phyloP scores from a whole-genome alignment of 208 protist genomes.

The Acanthamoeba lenticulata region DNA sequence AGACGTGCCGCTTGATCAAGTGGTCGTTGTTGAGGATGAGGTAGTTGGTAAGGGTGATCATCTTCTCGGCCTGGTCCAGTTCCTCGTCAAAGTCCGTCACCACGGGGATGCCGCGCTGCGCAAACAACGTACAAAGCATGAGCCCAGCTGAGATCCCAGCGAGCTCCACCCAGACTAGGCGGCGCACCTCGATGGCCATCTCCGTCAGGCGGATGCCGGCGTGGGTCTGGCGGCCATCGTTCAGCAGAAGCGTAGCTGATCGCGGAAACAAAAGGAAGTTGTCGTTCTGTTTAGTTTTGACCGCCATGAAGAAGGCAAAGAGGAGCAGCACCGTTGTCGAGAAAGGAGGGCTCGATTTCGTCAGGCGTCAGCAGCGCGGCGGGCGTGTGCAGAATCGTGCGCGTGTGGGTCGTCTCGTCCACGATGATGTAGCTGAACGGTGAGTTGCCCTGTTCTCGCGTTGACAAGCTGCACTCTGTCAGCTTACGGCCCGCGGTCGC shows the following conservation, averaged over 20 bases:
- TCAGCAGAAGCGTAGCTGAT: not conserved
- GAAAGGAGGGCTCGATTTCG: not conserved
- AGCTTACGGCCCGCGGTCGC: not conserved
- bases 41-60: not conserved
- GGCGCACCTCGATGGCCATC: not conserved
- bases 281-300: not conserved
- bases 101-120: not conserved
- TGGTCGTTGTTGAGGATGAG: constrained; percentile 22
- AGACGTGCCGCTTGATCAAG: not conserved
- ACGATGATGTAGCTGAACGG: constrained; percentile 53
- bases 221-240: not conserved
- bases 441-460: not conserved
- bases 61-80: constrained; percentile 25
- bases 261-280: not conserved
- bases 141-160: not conserved
- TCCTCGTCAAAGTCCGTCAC: constrained; percentile 16
- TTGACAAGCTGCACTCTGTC: not conserved
- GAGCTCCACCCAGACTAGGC: not conserved
- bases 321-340: not conserved
- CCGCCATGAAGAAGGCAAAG: not conserved
- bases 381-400: constrained; percentile 6
- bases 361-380: not conserved
- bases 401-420: constrained; percentile 5
- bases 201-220: not conserved
- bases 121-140: not conserved